These are phyloP conservation scores for Neurospora sp. DNA, from an alignment of 495 filamentous ascomycete species.

Conservation along the genomic window DNA sequence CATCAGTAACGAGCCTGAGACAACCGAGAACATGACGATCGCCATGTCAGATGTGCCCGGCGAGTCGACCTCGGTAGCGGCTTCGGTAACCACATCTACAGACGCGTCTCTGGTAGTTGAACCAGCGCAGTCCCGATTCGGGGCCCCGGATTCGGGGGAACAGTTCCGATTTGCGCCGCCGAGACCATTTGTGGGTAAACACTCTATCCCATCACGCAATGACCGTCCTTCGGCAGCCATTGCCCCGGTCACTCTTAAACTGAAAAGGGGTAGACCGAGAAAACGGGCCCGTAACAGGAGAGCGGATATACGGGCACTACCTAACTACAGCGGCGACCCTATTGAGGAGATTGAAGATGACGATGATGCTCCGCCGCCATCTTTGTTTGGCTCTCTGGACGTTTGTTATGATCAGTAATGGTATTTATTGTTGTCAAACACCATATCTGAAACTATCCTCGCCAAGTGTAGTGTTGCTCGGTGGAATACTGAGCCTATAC, in stretches of 20 bases:
- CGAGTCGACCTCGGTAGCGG: conserved; percentile 2
- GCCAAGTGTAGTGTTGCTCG: not conserved
- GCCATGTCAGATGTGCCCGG: not conserved
- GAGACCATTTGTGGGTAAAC: conserved; percentile 32
- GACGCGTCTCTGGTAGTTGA: conserved; percentile 17
- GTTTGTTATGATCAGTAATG: not conserved
- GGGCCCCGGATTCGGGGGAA: conserved; percentile 8
- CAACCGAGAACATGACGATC: not conserved
- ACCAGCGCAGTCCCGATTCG: conserved; percentile 14
- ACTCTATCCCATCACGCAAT: conserved; percentile 6
- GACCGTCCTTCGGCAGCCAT: not conserved
- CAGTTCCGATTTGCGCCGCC: conserved; percentile 27
- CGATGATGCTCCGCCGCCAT: not conserved
- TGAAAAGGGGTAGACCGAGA: conserved; percentile 20
- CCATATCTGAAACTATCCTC: not conserved
- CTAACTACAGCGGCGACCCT: conserved; percentile 33
- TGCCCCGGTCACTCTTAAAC: conserved; percentile 2
- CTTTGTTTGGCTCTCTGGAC: conserved; percentile 15
- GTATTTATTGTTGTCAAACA: not conserved
- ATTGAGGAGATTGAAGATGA: conserved; percentile 35
- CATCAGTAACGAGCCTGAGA: not conserved
- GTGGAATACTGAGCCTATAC: not conserved
- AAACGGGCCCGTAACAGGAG: conserved; percentile 26
- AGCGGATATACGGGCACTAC: conserved; percentile 30
- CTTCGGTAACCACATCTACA: conserved; percentile 9